Evolutionary conservation across 1,139 yeast genomes (phyloP).

Genomic region (Saccharomyces hybrid): DNA sequence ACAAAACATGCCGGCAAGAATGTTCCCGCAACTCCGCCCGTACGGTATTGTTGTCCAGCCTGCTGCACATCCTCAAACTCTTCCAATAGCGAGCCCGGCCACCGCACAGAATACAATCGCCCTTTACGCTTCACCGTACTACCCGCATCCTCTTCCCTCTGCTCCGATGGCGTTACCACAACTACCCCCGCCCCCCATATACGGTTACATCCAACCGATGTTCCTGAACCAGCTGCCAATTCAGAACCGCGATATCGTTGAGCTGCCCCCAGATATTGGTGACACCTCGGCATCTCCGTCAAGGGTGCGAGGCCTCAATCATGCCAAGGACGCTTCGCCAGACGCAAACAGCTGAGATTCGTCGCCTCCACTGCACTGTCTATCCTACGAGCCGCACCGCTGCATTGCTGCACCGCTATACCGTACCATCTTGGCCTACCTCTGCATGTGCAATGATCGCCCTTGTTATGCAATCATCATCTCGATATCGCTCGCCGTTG

Average conservation of each 20-base stretch:
- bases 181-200: not conserved
- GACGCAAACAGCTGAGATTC: not conserved
- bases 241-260: not conserved
- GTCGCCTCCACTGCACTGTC: not conserved
- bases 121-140: not conserved
- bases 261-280: not conserved
- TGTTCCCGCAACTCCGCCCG: not conserved
- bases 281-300: not conserved
- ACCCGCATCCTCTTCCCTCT: not conserved
- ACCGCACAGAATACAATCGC: not conserved
- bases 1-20: not conserved
- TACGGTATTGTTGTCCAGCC: not conserved
- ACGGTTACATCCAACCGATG: not conserved
- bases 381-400: not conserved
- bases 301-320: not conserved
- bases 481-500: not conserved
- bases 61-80: not conserved
- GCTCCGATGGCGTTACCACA: not conserved
- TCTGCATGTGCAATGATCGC: not conserved
- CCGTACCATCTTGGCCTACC: not conserved
- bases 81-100: not conserved
- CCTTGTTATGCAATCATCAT: not conserved
- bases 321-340: not conserved
- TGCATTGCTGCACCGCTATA: not conserved
- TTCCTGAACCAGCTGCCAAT: not conserved